These are phyloP conservation scores for Periconia sp. DNA, from an alignment of 2,329 filamentous ascomycete species.

Conservation along the genomic window DNA sequence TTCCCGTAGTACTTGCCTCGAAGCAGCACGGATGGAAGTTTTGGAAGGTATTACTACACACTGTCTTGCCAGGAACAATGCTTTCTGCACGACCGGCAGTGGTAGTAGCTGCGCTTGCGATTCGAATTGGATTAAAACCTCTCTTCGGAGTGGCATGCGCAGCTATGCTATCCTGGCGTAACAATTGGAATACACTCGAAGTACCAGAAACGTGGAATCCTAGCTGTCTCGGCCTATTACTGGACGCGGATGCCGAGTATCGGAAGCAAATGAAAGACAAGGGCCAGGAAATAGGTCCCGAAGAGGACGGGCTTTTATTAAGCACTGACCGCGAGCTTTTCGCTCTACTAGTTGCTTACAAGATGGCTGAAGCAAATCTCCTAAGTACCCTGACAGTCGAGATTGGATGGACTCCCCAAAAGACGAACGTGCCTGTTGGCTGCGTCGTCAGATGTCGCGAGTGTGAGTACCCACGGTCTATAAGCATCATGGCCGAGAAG, in stretches of 20 bases:
- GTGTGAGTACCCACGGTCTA: slow-evolving; percentile 56
- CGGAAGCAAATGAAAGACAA: slow-evolving; percentile 10
- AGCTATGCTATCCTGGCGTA: slow-evolving; percentile 51
- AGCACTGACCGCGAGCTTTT: slow-evolving; percentile 51
- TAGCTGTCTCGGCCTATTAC: slow-evolving; percentile 53
- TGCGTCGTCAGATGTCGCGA: slow-evolving; percentile 49
- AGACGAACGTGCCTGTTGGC: slow-evolving; percentile 42
- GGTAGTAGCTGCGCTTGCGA: slow-evolving; percentile 55
- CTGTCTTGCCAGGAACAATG: slow-evolving; percentile 57
- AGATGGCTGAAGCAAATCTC: slow-evolving; percentile 55
- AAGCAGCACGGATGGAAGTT: slow-evolving; percentile 48
- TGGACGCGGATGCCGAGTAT: slow-evolving; percentile 52
- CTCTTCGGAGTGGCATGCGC: slow-evolving; percentile 49
- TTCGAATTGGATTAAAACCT: slow-evolving; percentile 56
- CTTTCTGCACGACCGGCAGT: slow-evolving; percentile 53
- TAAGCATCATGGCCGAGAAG: slow-evolving; percentile 55
- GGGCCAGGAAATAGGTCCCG: slow-evolving; percentile 17
- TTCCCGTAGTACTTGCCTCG: slow-evolving; percentile 53
- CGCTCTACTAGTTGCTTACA: slow-evolving; percentile 54
- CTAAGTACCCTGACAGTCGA: slow-evolving; percentile 52
- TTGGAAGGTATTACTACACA: slow-evolving; percentile 58
- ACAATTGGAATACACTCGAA: slow-evolving; percentile 56
- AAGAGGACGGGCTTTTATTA: slow-evolving; percentile 43
- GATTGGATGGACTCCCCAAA: slow-evolving; percentile 56
- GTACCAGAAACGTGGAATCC: slow-evolving; percentile 59